Percentiles rank a stretch among this genome's conserved stretches.
Evolutionary conservation across 2,329 filamentous ascomycete genomes (phyloP).

Genomic region (Dothidotthia symphoricarpi): DNA sequence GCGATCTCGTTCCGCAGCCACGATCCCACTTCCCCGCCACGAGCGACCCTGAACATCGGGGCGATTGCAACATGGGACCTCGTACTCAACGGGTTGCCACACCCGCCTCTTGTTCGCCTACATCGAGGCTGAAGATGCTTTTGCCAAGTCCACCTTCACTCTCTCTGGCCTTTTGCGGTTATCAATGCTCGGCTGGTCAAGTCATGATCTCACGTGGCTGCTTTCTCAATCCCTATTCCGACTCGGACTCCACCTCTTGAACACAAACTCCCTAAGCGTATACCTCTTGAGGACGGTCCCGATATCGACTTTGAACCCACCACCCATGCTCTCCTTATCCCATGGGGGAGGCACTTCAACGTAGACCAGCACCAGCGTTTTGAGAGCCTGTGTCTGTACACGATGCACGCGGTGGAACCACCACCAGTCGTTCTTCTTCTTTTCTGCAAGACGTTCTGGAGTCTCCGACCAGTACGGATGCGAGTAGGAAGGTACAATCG

Average conservation of each 20-base stretch:
- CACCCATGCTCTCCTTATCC: conserved; percentile 44
- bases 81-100: too few relatives aligned
- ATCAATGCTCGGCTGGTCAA: too few relatives aligned
- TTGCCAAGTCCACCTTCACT: too few relatives aligned
- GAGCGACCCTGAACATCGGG: too few relatives aligned
- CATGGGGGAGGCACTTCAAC: conserved; percentile 80
- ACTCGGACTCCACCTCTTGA: conserved; percentile 83
- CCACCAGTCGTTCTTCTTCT: conserved; percentile 62
- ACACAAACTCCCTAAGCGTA: conserved; percentile 73
- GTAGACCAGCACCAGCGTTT: conserved; percentile 85
- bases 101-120: too few relatives aligned
- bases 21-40: too few relatives aligned
- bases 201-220: not conserved
- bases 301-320: conserved; percentile 53
- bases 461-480: conserved; percentile 66
- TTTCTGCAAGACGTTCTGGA: conserved; percentile 47
- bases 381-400: conserved; percentile 84
- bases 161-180: too few relatives aligned
- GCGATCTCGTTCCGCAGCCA: too few relatives aligned
- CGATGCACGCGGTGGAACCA: conserved; percentile 88
- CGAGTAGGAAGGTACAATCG: conserved; percentile 79
- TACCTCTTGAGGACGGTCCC: conserved; percentile 66
- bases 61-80: too few relatives aligned
- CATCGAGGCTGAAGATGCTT: too few relatives aligned
- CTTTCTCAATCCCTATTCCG: conserved; percentile 61